These are phyloP conservation scores for Penicillium ochrochloron DNA, from an alignment of 495 filamentous ascomycete genomes.

Conservation along the genomic window DNA sequence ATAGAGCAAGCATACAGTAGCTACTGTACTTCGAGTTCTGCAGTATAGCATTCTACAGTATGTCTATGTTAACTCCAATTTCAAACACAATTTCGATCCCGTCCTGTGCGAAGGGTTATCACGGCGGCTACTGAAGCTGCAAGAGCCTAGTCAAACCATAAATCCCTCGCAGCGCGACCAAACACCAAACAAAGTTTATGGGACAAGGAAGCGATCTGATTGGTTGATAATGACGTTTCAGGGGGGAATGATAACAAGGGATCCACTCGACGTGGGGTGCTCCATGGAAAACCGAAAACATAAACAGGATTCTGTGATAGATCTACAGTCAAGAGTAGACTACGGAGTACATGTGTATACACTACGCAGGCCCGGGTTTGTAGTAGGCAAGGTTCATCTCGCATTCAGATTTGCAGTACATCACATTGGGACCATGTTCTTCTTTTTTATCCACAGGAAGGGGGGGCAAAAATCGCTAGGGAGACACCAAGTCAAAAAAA, in stretches of 20 bases:
- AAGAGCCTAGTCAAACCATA: not conserved
- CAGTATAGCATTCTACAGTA: too few species aligned
- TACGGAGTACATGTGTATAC: not conserved
- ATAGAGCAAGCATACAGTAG: not conserved
- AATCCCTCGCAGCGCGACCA: not conserved
- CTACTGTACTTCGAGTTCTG: not conserved
- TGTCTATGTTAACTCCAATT: too few species aligned
- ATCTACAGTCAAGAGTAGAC: too few species aligned
- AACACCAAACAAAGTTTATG: not conserved
- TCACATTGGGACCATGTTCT: conserved; percentile 23
- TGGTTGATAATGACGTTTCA: not conserved
- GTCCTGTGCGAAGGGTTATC: not conserved
- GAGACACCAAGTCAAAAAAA: conserved; percentile 31
- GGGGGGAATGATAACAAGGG: not conserved
- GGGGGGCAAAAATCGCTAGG: conserved; percentile 27
- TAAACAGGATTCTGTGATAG: not conserved
- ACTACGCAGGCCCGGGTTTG: not conserved
- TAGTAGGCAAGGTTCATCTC: conserved; percentile 15
- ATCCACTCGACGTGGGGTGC: not conserved
- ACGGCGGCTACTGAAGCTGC: not conserved
- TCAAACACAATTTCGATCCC: not conserved
- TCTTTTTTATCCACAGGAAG: conserved; percentile 34
- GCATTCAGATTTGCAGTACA: conserved; percentile 26
- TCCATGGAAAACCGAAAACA: not conserved
- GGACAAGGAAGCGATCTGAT: not conserved